Percentiles rank a stretch among this genome's conserved stretches.
phyloP scores from a whole-genome alignment of 2,329 filamentous ascomycete species.

The Ceratocystis harringtonii region DNA sequence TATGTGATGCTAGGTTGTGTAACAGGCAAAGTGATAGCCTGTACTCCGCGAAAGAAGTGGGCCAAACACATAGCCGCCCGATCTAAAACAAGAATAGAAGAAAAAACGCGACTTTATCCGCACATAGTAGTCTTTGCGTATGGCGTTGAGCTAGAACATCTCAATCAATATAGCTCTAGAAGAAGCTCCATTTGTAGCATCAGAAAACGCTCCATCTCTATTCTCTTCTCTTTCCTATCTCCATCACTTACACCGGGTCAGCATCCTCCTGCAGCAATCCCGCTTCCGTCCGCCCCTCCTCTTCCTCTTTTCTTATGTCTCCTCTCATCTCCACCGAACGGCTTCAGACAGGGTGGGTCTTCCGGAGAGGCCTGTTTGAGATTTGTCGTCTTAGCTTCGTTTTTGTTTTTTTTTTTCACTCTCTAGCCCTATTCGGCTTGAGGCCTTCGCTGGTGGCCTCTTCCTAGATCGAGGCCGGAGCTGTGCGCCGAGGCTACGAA shows the following conservation, averaged over 20 bases:
- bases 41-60: too few species aligned
- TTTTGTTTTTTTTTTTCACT: not conserved
- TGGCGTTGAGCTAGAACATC: too few species aligned
- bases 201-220: not conserved
- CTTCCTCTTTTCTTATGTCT: not conserved
- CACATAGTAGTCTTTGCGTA: too few species aligned
- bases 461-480: not conserved
- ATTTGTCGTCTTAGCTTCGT: not conserved
- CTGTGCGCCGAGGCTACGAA: not conserved
- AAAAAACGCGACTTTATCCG: too few species aligned
- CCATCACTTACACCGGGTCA: not conserved
- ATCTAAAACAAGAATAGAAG: too few species aligned
- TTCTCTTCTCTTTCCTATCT: not conserved
- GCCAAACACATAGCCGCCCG: too few species aligned
- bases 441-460: not conserved
- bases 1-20: too few species aligned
- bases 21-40: too few species aligned
- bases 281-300: not conserved
- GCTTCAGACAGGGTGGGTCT: not conserved
- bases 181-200: not conserved
- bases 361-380: not conserved
- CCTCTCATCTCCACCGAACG: not conserved
- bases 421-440: not conserved
- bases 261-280: not conserved
- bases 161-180: too few species aligned